Conservation (phyloP, 2,329 filamentous ascomycete species). For the Polychaeton citri region DNA sequence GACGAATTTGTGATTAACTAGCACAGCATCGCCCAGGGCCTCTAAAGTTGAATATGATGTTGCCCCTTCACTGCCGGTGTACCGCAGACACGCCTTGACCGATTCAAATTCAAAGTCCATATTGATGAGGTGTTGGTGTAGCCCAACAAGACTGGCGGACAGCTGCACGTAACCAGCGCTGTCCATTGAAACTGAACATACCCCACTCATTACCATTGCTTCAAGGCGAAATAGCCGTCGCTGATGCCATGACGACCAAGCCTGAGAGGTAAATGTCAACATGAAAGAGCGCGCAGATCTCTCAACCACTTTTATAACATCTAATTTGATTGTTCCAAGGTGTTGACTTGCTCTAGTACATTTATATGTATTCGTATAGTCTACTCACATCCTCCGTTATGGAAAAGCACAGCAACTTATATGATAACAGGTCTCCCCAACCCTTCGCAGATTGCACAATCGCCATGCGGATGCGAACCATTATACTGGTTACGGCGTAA, state of each 20-base stretch:
- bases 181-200: background rate
- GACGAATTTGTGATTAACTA: slow-evolving; percentile 5
- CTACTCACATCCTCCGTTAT: too few species aligned
- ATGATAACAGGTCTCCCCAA: too few species aligned
- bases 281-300: background rate
- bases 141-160: background rate
- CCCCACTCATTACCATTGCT: background rate
- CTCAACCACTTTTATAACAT: background rate
- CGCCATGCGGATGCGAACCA: too few species aligned
- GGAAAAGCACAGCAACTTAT: too few species aligned
- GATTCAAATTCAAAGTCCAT: slow-evolving; percentile 7
- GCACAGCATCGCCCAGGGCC: slow-evolving; percentile 22
- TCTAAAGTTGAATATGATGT: slow-evolving; percentile 13
- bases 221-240: background rate
- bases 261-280: background rate
- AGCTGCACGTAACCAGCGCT: background rate
- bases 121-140: slow-evolving; percentile 6
- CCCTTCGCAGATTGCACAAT: too few species aligned
- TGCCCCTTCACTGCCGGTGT: slow-evolving; percentile 9
- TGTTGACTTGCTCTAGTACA: too few species aligned
- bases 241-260: background rate
- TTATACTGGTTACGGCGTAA: too few species aligned
- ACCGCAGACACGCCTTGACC: slow-evolving; percentile 8
- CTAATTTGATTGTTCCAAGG: background rate
- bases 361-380: too few species aligned